Conservation (phyloP, 352 stramenopile genomes). For the Phytopythium oedochilum region DNA sequence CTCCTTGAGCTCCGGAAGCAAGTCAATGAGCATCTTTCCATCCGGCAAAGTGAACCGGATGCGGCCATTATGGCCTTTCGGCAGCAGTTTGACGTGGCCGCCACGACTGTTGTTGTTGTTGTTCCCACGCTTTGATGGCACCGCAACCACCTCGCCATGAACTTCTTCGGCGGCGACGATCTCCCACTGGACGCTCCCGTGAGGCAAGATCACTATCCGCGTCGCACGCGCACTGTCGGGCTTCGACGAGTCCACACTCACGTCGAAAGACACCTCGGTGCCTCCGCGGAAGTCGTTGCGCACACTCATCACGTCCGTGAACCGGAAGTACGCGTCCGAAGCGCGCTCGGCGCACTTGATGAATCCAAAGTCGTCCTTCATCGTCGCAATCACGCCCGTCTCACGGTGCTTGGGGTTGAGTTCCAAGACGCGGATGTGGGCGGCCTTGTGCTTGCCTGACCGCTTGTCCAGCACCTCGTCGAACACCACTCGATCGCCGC, state of each 20-base stretch:
- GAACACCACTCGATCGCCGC: slow-evolving; percentile 59
- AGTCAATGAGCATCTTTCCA: slow-evolving; percentile 46
- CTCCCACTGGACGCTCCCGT: slow-evolving; percentile 66
- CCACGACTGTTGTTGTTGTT: slow-evolving; percentile 14
- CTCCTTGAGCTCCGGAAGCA: slow-evolving; percentile 52
- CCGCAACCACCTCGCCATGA: slow-evolving; percentile 34
- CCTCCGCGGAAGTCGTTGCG: slow-evolving; percentile 40
- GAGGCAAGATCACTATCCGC: slow-evolving; percentile 51
- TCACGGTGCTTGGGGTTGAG: slow-evolving; percentile 68
- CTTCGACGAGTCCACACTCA: slow-evolving; percentile 34
- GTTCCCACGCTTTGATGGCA: slow-evolving; percentile 27
- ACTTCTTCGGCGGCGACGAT: slow-evolving; percentile 29
- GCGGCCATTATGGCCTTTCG: slow-evolving; percentile 31
- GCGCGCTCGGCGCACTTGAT: slow-evolving; percentile 74
- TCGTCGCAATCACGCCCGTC: slow-evolving; percentile 52
- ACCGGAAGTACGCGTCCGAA: slow-evolving; percentile 70
- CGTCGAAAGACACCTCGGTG: slow-evolving; percentile 71
- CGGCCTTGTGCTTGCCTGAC: slow-evolving; percentile 42
- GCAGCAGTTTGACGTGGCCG: slow-evolving; percentile 23
- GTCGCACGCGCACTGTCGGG: slow-evolving; percentile 52
- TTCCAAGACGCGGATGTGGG: slow-evolving; percentile 56
- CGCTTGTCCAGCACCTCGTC: slow-evolving; percentile 74
- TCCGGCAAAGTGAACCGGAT: slow-evolving; percentile 30
- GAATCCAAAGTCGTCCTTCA: slow-evolving; percentile 83
- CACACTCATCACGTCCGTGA: slow-evolving; percentile 67